Conservation (phyloP, 345 rosid species). For the Lumnitzera racemosa region DNA sequence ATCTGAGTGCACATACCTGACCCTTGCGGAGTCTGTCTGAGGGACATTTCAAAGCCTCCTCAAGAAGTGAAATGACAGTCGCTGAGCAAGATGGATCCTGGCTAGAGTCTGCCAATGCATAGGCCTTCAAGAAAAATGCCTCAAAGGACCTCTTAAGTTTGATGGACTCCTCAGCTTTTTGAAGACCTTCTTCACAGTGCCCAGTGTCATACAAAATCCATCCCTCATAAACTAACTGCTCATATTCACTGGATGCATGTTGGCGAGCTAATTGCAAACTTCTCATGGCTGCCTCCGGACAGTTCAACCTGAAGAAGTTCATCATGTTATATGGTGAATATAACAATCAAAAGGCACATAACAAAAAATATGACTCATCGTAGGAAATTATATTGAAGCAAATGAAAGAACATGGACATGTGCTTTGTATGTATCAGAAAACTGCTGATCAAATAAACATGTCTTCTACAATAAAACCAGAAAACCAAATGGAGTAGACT, state of each 20-base stretch:
- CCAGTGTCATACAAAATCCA: conserved; percentile 98
- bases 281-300: conserved; percentile 96
- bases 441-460: not conserved
- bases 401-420: not conserved
- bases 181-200: conserved; percentile 90
- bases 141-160: conserved; percentile 83
- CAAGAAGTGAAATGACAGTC: conserved; percentile 83
- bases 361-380: not conserved
- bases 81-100: conserved; percentile 72
- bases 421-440: too few species aligned
- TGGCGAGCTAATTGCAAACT: conserved; percentile 88
- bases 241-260: conserved; percentile 83
- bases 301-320: conserved; percentile 61
- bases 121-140: conserved; percentile 97
- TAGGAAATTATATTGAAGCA: not conserved
- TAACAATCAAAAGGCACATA: not conserved
- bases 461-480: conserved; percentile 1
- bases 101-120: conserved; percentile 95
- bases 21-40: conserved; percentile 98
- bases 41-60: conserved; percentile 91
- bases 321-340: not conserved
- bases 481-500: not conserved
- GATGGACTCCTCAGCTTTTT: conserved; percentile 84
- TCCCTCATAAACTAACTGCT: conserved; percentile 89
- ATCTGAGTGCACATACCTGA: conserved; percentile 47